Conservation (phyloP, 2,329 filamentous ascomycete genomes). For the Colletotrichum tamarilloi region DNA sequence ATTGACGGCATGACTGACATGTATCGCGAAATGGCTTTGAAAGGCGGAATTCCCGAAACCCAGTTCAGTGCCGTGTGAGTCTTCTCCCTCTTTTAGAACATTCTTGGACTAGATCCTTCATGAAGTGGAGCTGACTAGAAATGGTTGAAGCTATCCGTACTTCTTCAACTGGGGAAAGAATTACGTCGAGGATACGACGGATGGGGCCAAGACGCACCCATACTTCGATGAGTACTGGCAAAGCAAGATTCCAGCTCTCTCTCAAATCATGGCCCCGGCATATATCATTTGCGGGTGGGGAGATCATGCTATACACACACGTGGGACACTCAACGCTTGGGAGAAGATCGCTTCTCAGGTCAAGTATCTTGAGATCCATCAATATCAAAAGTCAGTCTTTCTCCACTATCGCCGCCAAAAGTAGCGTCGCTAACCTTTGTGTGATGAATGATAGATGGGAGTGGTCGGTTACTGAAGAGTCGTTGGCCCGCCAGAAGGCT, state of each 20-base stretch:
- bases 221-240: conserved; percentile 3
- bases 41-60: neutral
- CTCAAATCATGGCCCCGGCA: neutral
- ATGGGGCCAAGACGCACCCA: neutral
- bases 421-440: neutral
- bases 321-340: neutral
- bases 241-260: neutral
- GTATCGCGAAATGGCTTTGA: neutral
- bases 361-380: neutral
- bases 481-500: neutral
- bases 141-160: neutral
- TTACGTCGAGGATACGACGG: neutral
- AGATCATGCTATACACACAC: neutral
- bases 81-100: neutral
- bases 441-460: neutral
- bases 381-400: neutral
- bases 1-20: neutral
- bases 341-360: neutral
- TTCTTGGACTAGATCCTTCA: neutral
- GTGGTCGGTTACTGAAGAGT: neutral
- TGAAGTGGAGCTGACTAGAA: neutral
- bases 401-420: neutral
- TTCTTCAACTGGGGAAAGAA: neutral
- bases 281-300: neutral
- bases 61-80: neutral